Conservation (phyloP, 208 protist genomes). For the Leptomonas seymouri region DNA sequence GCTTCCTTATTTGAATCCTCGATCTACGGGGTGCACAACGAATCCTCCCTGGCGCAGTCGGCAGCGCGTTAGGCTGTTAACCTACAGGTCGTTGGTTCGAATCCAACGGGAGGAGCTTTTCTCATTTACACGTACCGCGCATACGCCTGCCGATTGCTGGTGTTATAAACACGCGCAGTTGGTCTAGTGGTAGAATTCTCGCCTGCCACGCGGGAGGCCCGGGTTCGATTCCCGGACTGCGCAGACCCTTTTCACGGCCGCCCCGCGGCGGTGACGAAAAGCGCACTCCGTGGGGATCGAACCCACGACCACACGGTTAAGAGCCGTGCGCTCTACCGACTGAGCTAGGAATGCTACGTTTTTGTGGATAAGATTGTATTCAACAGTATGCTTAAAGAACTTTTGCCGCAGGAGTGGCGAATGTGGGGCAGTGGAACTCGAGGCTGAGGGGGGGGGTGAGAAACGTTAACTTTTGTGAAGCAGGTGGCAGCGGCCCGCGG, state of each 20-base stretch:
- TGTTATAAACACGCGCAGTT: too few species aligned
- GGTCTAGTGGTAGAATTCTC: slow-evolving; percentile 91
- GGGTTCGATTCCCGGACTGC: slow-evolving; percentile 89
- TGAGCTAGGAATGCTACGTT: slow-evolving; percentile 89
- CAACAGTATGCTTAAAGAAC: too few species aligned
- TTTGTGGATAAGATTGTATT: too few species aligned
- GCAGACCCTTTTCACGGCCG: slow-evolving; percentile 32
- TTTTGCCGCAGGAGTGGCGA: too few species aligned
- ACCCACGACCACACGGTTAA: slow-evolving; percentile 98
- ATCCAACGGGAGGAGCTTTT: slow-evolving; percentile 95
- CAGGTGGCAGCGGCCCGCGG: too few species aligned
- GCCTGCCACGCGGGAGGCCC: slow-evolving; percentile 88
- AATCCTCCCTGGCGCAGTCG: slow-evolving; percentile 94
- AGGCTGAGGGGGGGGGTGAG: background rate
- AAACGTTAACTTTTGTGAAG: too few species aligned
- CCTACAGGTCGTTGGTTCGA: slow-evolving; percentile 96
- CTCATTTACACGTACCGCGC: background rate
- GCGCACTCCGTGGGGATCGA: slow-evolving; percentile 92
- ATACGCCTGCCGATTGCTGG: too few species aligned
- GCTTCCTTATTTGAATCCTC: too few species aligned
- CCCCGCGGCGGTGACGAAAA: slow-evolving; percentile 23
- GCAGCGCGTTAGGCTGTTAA: slow-evolving; percentile 96
- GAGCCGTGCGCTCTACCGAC: slow-evolving; percentile 97
- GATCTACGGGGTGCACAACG: too few species aligned
- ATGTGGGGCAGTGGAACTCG: too few species aligned